These are phyloP conservation scores for Tuber melanosporum DNA, from an alignment of 495 filamentous ascomycete genomes.

Conservation along the genomic window DNA sequence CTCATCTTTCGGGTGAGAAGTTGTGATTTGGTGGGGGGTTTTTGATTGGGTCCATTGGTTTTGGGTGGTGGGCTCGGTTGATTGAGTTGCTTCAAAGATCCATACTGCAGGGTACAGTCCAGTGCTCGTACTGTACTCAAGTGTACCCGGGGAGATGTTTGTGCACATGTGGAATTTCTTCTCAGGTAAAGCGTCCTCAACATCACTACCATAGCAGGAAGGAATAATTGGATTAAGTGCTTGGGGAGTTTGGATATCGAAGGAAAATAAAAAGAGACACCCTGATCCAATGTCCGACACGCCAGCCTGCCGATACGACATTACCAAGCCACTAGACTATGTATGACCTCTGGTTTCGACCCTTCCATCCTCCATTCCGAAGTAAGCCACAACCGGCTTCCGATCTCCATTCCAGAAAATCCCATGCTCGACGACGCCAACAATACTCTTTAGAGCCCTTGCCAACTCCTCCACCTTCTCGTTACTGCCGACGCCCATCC, in stretches of 20 bases:
- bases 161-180: background rate
- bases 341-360: constrained; percentile 42
- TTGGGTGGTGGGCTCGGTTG: background rate
- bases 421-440: constrained; percentile 85
- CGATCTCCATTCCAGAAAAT: constrained; percentile 79
- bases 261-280: background rate
- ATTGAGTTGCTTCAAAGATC: background rate
- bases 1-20: constrained; percentile 4
- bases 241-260: background rate
- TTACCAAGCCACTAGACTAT: background rate
- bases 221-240: background rate
- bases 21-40: background rate
- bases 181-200: background rate
- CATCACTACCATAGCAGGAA: background rate
- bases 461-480: constrained; percentile 69
- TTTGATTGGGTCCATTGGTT: background rate
- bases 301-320: background rate
- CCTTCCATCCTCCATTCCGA: constrained; percentile 77
- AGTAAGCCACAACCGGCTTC: constrained; percentile 89
- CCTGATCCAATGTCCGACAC: background rate
- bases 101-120: background rate
- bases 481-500: constrained; percentile 43
- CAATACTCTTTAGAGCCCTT: constrained; percentile 65
- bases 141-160: too few relatives aligned
- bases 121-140: too few relatives aligned